Evolutionary conservation across 768 basidiomycete genomes (phyloP).

Genomic region (Suillus plorans): DNA sequence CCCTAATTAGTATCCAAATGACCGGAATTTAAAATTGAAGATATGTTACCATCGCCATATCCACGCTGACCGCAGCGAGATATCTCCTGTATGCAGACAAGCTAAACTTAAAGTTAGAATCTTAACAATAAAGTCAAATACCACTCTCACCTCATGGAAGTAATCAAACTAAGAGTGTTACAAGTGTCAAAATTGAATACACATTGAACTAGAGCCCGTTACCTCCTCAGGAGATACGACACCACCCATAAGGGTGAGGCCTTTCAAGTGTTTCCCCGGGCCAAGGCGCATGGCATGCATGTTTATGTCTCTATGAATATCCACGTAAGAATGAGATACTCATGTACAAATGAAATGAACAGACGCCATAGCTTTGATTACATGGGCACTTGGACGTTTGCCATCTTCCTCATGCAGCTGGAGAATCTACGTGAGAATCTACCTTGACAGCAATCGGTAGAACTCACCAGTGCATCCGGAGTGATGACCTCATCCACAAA

Average conservation of each 20-base stretch:
- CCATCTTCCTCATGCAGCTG: conserved; percentile 54
- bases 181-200: conserved; percentile 5
- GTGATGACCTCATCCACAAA: conserved; percentile 68
- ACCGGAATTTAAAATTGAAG: neutral
- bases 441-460: conserved; percentile 8
- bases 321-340: neutral
- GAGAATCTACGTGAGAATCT: conserved; percentile 16
- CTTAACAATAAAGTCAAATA: neutral
- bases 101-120: conserved; percentile 32
- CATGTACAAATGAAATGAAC: conserved; percentile 9
- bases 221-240: conserved; percentile 78
- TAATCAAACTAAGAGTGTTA: conserved; percentile 62
- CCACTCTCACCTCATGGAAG: conserved; percentile 67
- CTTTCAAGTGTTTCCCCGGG: conserved; percentile 85
- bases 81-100: conserved; percentile 80
- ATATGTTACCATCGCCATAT: conserved; percentile 67
- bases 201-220: conserved; percentile 12
- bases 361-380: conserved; percentile 56
- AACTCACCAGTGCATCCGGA: conserved; percentile 30
- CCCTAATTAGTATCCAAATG: neutral
- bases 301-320: conserved; percentile 36
- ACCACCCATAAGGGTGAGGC: conserved; percentile 76
- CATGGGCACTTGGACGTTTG: conserved; percentile 51
- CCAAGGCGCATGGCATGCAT: conserved; percentile 69
- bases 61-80: conserved; percentile 68